Evolutionary conservation across 106 monocot genomes (phyloP).

Genomic region (Gastrodia elata): DNA sequence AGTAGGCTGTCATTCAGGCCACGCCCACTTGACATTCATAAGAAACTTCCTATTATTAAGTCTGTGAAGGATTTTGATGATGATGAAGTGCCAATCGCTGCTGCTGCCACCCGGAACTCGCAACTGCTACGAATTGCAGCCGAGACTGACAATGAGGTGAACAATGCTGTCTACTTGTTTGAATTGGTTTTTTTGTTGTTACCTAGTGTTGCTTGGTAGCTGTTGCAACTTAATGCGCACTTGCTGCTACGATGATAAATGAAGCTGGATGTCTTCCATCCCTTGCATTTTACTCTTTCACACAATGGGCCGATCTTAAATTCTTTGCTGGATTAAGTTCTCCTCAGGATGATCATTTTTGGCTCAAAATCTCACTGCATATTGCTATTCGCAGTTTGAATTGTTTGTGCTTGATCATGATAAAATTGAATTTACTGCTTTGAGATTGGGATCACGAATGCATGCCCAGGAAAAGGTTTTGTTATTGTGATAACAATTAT

Average conservation of each 20-base stretch:
- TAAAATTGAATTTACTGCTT: background rate
- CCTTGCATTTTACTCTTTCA: too few species aligned
- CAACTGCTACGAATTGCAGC: conserved; percentile 38
- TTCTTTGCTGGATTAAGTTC: background rate
- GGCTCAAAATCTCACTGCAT: background rate
- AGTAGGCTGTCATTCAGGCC: conserved; percentile 94
- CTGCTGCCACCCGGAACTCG: conserved; percentile 59
- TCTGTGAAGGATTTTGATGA: conserved; percentile 95
- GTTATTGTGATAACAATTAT: background rate
- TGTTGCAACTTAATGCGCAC: background rate
- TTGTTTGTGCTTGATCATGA: background rate
- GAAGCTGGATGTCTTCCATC: too few species aligned
- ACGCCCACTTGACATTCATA: conserved; percentile 97
- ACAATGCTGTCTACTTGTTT: background rate
- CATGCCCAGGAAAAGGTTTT: background rate
- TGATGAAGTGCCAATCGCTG: conserved; percentile 46
- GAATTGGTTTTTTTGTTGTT: background rate
- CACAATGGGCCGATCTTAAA: too few species aligned
- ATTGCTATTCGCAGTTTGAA: background rate
- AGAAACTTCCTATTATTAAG: conserved; percentile 87
- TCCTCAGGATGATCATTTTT: background rate
- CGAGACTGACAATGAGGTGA: conserved; percentile 79
- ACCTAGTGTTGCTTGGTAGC: too few species aligned
- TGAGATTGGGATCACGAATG: background rate
- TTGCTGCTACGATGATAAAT: too few species aligned